Base-by-base conservation (phyloP, 1,284 basidiomycete species). In the Ceratobasidium sp. region DNA sequence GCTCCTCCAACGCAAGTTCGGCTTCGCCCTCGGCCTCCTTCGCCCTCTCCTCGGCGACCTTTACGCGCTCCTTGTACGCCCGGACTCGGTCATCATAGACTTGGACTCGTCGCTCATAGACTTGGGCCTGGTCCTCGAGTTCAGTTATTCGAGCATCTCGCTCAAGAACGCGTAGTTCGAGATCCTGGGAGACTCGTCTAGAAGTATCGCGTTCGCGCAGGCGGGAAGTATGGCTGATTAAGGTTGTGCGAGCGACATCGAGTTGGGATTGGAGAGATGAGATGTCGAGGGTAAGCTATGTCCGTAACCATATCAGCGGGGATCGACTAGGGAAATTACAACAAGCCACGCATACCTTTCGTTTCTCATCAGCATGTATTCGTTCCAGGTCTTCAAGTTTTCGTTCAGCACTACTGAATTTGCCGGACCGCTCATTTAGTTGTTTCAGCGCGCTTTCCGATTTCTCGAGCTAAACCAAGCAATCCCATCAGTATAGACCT, bases 371-470 rank as follows among this genome's bases (percentile, higher is more conserved):
- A 42, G 87, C 84, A 81, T 93, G 92, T 33, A 92, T 83, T 77
- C 85, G 85, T 84, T 94, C 92, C 15, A 94, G 83, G 20, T 93
- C 90, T 53, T 93, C 91, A 0, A 94, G 87, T 81, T 91, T 92
- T 80, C 87, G 88, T 83, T 93, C 89, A 10, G 94, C 86, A 20
- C 76, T 72, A 26, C 64, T 69, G 51, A 81, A 72, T 67, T 83
- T 82, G n/a, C 78, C 72, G 20, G 79, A 79, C 12, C 80, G 77
- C 77, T 82, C 81, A 13, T 63, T 28, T 12, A 76, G 23, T 9
- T 78, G 69, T 61, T 79, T 80, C 44, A 77, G 55, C 26, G 70
- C 71, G 7, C 75, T 68, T 51, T 82, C 81, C 7, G 81, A 73
- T 46, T 78, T 78, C 40, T 81, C 81, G 28, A 81, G 79, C 82